Base-by-base conservation (phyloP, 2,329 filamentous ascomycete species). In the Aspergillus sp. region DNA sequence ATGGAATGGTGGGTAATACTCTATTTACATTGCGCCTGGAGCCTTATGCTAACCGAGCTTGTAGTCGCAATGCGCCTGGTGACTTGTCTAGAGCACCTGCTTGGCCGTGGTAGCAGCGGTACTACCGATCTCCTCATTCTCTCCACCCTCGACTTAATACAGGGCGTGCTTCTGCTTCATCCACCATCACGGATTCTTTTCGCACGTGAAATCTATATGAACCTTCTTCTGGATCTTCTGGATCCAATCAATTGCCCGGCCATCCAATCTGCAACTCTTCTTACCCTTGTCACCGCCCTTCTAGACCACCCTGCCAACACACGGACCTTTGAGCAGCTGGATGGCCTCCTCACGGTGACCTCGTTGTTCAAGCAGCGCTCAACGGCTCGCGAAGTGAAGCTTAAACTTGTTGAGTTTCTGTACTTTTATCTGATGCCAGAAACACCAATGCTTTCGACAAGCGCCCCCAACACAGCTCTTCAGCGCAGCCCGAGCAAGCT, bases 401-500 rank as follows among this genome's bases (percentile, higher is more conserved):
- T 97, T 73, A 95, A 96, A 77, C 87, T 96, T n/a, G 89, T 97
- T 69, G 95, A 98, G 77, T 98, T 98, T 74, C 81, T 99, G 55
- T 98, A 98, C 82, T 98, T 98, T 79, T 99, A 98, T 78, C 89
- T 99, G 69, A 97, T 98, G 90, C 93, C 94, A 54, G 95, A 99
- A 79, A 87, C 86, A 0, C 88, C 82, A 1, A 74, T 74, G 19
- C 57, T 69, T 46, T 61, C 70, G 11, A 23, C 67, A 53, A 64
- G 61, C 23, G 73, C 76, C 2, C 73, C 77, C 0, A 80, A 77
- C 62, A 77, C 78, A 1, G 78, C 76, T 71, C 77, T 88, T 64
- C 87, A 89, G 76, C 84, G 87, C 64, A 90, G 87, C 72, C 88
- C 89, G 1, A 90, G 86, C 76, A 91, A 91, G 77, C 80, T 90